Percentiles rank a stretch among this genome's conserved stretches.
Evolutionary conservation across 192 early-diverging fungal genomes (phyloP).

Genomic region (Gonapodya sp.): DNA sequence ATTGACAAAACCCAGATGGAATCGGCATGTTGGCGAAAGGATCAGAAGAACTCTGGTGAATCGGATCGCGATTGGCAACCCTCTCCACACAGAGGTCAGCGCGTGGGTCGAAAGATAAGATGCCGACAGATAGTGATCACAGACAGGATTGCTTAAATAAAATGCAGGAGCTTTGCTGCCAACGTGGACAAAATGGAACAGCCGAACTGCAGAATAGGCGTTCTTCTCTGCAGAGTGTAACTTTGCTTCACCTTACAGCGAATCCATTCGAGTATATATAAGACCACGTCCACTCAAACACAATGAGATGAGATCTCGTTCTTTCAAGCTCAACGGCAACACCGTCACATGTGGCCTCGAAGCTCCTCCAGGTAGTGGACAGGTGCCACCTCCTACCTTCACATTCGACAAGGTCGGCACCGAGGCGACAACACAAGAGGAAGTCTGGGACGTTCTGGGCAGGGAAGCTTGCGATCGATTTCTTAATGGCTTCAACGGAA

Average conservation of each 20-base stretch:
- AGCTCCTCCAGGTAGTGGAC: not conserved
- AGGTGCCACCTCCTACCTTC: not conserved
- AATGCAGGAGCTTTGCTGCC: no score
- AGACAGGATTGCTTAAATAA: no score
- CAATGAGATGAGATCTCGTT: not conserved
- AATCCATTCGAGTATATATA: not conserved
- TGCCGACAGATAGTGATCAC: no score
- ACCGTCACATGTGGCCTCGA: not conserved
- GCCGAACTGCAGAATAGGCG: no score
- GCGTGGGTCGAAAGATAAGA: no score
- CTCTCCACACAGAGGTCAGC: no score
- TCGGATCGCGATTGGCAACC: no score
- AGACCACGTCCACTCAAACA: not conserved
- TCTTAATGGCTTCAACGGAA: constrained; percentile 54
- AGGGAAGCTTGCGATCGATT: constrained; percentile 45
- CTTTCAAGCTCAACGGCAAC: not conserved
- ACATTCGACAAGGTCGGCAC: not conserved
- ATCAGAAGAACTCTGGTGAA: no score
- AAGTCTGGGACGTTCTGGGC: constrained; percentile 50
- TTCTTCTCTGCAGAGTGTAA: no score
- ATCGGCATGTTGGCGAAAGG: no score
- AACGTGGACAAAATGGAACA: no score
- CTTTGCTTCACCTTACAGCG: not conserved
- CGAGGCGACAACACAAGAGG: constrained; percentile 22
- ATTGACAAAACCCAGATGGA: no score